Percentiles rank a stretch among this genome's conserved stretches.
These are phyloP conservation scores for Sambucus nigra DNA, from an alignment of 129 eudicot species.

Conservation along the genomic window DNA sequence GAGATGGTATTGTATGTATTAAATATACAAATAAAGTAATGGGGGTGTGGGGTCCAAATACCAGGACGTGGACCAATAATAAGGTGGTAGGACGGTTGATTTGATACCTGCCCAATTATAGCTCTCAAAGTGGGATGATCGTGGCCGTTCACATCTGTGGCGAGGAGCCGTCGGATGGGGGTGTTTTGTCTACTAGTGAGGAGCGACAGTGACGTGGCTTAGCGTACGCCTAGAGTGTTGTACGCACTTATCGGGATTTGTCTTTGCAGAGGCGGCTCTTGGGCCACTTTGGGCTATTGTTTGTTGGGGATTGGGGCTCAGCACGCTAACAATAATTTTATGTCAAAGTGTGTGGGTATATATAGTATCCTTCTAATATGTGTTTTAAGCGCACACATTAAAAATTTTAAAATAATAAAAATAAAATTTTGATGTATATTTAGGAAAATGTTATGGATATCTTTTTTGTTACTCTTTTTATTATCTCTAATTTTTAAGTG, in stretches of 20 bases:
- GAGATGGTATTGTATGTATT: not conserved
- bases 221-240: not conserved
- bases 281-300: not conserved
- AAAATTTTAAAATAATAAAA: no score
- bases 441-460: no score
- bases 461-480: no score
- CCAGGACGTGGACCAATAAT: constrained; percentile 49
- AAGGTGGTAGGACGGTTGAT: constrained; percentile 22
- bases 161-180: constrained; percentile 13
- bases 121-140: constrained; percentile 32
- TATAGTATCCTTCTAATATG: no score
- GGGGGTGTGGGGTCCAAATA: constrained; percentile 33
- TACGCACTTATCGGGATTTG: not conserved
- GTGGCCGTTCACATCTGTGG: constrained; percentile 33
- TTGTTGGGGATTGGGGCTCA: no score
- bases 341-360: no score
- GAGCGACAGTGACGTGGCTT: constrained; percentile 18
- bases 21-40: not conserved
- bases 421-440: no score
- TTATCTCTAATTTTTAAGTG: no score
- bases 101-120: constrained; percentile 27
- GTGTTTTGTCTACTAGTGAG: constrained; percentile 16
- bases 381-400: no score
- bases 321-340: no score
- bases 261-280: not conserved